Evolutionary conservation across 208 protist genomes (phyloP), one percentile per base, ranked within the genome.

Genomic region (Porcisia deanei): DNA sequence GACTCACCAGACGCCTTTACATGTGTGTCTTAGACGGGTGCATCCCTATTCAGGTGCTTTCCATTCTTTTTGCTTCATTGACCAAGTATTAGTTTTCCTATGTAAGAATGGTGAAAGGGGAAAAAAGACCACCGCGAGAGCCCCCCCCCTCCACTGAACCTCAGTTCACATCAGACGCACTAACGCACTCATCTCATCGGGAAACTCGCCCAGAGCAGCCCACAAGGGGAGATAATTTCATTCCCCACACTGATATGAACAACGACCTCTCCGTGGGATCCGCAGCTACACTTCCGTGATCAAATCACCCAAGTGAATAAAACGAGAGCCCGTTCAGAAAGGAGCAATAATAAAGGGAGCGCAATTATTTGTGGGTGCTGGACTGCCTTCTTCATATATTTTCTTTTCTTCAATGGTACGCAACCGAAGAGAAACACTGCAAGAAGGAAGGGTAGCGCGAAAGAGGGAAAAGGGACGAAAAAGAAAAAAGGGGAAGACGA

Each of bases 91-190:
- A 52, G 9, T 52, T 47, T 67, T 52, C 47, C 5, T 52, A 52
- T 52, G 47, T 52, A 12, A 52, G 10, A 52, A 14, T 5, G 47
- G 47, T 14, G 10, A 52, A 52, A 12, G 47, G 5, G 5, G 47
- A 12, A 45, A 79, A 53, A 55, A 74, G 30, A 79, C 25, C 52
- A 76, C 25, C 52, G 71, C 77, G 34, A 60, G 54, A 78, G 57
- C 47, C 47, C 10, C 47, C 5, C 47, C 5, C 47, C 37, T 37
- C 47, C 39, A 16, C 63, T 12, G 22, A 16, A 5, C 22, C 47
- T 20, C 16, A 22, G 37, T 67, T 43, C 41, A 30, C 22, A 25
- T 16, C 63, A 22, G 22, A 47, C 41, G 63, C 30, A 30, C 30
- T 30, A 30, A 30, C 30, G 30, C 30, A 30, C 30, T 30, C 30